Conservation (phyloP, 768 basidiomycete species). For the Termitomyces sp. region DNA sequence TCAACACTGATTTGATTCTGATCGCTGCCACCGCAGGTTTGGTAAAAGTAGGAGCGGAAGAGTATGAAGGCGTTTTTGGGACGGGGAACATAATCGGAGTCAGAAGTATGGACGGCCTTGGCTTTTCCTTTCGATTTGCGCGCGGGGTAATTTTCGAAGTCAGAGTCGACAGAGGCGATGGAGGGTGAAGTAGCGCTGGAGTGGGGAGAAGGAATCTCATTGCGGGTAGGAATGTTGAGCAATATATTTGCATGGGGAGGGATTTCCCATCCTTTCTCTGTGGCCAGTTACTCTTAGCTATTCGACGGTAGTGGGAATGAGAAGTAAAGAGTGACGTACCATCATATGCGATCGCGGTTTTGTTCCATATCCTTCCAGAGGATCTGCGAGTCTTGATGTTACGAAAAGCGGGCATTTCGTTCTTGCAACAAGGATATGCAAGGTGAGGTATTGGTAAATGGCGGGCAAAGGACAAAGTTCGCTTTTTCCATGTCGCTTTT, state of each 20-base stretch:
- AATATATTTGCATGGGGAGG: neutral
- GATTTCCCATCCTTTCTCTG: constrained; percentile 24
- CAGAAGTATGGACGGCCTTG: constrained; percentile 14
- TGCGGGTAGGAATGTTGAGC: neutral
- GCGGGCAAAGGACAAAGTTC: constrained; percentile 5
- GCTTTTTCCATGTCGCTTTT: constrained; percentile 19
- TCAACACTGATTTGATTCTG: constrained; percentile 34
- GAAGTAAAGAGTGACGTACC: constrained; percentile 19
- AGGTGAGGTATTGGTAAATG: neutral
- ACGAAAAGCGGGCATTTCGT: constrained; percentile 29
- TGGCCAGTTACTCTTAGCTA: neutral
- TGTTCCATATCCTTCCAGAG: constrained; percentile 23
- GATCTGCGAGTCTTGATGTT: constrained; percentile 23
- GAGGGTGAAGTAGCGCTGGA: constrained; percentile 15
- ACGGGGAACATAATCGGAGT: constrained; percentile 28
- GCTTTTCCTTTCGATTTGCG: constrained; percentile 14
- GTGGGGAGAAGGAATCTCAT: constrained; percentile 12
- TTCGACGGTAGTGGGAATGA: neutral
- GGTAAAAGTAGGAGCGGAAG: constrained; percentile 32
- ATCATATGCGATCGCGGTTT: constrained; percentile 22
- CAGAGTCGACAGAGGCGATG: constrained; percentile 11
- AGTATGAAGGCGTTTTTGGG: constrained; percentile 40
- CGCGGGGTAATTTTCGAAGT: constrained; percentile 4
- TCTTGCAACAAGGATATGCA: neutral
- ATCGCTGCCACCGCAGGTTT: constrained; percentile 18